Conservation (phyloP, 768 basidiomycete species). For the Tylopilus sp. region DNA sequence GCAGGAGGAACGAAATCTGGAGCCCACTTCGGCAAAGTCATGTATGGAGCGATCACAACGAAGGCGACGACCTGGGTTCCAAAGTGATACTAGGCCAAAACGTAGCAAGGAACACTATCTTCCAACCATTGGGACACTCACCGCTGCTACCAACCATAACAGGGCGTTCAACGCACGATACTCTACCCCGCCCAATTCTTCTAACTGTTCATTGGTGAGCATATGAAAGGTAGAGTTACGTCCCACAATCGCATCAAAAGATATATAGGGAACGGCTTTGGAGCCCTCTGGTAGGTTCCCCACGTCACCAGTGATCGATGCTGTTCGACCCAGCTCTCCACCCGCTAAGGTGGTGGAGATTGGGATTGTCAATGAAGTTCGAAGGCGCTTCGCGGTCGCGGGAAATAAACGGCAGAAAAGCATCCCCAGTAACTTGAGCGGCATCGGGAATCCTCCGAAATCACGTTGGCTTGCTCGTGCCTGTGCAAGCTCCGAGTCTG, state of each 20-base stretch:
- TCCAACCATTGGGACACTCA: constrained; percentile 37
- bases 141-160: constrained; percentile 74
- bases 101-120: neutral
- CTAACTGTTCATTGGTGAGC: constrained; percentile 77
- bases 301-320: constrained; percentile 12
- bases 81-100: constrained; percentile 66
- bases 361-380: constrained; percentile 74
- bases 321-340: constrained; percentile 27
- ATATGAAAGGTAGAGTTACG: constrained; percentile 70
- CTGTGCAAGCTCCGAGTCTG: constrained; percentile 13
- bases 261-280: constrained; percentile 71
- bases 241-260: constrained; percentile 82
- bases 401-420: constrained; percentile 64
- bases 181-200: constrained; percentile 92
- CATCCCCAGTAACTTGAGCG: constrained; percentile 48
- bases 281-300: constrained; percentile 37
- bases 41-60: constrained; percentile 78
- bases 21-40: constrained; percentile 58
- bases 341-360: constrained; percentile 54
- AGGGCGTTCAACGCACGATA: constrained; percentile 80
- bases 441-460: constrained; percentile 77
- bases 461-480: constrained; percentile 38
- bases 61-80: constrained; percentile 65
- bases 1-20: constrained; percentile 56
- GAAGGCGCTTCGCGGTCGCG: constrained; percentile 50